Evolutionary conservation across 306 rosid genomes (phyloP).

Genomic region (Quercus dentata): DNA sequence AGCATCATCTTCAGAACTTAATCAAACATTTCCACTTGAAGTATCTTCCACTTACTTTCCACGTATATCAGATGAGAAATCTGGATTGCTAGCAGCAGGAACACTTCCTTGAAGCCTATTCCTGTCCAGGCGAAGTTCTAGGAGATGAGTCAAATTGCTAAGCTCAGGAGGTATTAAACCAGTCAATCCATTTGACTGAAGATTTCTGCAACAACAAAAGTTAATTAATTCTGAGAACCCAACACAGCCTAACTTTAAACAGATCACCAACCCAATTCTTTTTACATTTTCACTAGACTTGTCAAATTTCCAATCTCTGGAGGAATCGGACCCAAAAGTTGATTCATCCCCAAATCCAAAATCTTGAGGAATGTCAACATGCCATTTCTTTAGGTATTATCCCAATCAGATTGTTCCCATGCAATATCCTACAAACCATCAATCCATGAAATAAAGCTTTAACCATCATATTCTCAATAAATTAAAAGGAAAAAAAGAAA

Average conservation of each 20-base stretch:
- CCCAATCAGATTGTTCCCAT: slow-evolving; percentile 76
- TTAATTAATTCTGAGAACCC: slow-evolving; percentile 17
- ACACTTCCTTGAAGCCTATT: slow-evolving; percentile 80
- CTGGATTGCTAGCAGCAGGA: slow-evolving; percentile 51
- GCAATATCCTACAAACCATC: slow-evolving; percentile 59
- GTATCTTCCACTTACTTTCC: slow-evolving; percentile 60
- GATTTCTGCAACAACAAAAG: slow-evolving; percentile 56
- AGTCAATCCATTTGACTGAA: slow-evolving; percentile 78
- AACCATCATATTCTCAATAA: slow-evolving; percentile 9
- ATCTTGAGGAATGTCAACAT: slow-evolving; percentile 56
- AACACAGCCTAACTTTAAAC: slow-evolving; percentile 7
- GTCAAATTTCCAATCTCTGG: slow-evolving; percentile 71
- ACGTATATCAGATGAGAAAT: slow-evolving; percentile 30
- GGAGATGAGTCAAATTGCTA: slow-evolving; percentile 69
- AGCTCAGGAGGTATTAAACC: slow-evolving; percentile 66
- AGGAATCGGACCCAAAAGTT: slow-evolving; percentile 79
- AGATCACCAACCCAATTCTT: slow-evolving; percentile 2
- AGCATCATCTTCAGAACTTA: not conserved
- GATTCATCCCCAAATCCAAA: slow-evolving; percentile 90
- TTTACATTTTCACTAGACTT: slow-evolving; percentile 61
- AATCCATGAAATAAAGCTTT: slow-evolving; percentile 22
- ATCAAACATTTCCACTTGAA: slow-evolving; percentile 11
- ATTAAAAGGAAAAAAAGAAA: not conserved
- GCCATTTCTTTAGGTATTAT: slow-evolving; percentile 70
- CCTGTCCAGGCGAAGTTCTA: slow-evolving; percentile 81